Conservation (phyloP, 306 rosid species). For the Hippophae tibetana region DNA sequence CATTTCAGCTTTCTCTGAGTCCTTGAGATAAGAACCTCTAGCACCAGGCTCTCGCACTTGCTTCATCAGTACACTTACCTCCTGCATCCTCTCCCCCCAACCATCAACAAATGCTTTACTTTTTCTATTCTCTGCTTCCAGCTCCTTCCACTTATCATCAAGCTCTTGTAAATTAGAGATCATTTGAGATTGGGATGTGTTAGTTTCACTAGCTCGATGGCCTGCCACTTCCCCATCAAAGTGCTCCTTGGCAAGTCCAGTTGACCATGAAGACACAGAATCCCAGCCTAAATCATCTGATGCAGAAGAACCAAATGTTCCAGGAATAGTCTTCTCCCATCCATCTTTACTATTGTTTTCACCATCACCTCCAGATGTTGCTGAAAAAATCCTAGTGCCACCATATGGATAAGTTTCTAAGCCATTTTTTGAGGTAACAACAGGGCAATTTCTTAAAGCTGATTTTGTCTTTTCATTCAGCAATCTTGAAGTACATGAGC, state of each 20-base stretch:
- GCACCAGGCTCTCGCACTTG: conserved; percentile 86
- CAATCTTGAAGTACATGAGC: conserved; percentile 16
- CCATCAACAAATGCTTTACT: conserved; percentile 43
- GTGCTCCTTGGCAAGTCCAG: conserved; percentile 63
- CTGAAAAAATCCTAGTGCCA: conserved; percentile 23
- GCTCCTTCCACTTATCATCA: conserved; percentile 45
- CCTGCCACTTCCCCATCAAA: conserved; percentile 59
- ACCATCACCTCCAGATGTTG: conserved; percentile 28
- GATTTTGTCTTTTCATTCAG: conserved; percentile 18
- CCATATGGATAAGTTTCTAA: conserved; percentile 9
- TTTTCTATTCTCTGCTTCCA: conserved; percentile 42
- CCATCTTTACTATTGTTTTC: conserved; percentile 22
- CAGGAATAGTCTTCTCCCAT: conserved; percentile 26
- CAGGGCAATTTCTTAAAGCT: conserved; percentile 8
- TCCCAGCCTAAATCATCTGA: conserved; percentile 31
- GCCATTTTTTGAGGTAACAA: conserved; percentile 10
- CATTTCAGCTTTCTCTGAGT: conserved; percentile 79
- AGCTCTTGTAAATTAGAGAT: conserved; percentile 37
- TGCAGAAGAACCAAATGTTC: conserved; percentile 15
- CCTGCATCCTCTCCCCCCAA: conserved; percentile 47
- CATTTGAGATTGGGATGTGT: conserved; percentile 14
- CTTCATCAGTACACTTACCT: conserved; percentile 42
- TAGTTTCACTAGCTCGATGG: conserved; percentile 9
- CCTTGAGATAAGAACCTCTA: conserved; percentile 80
- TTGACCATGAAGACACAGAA: conserved; percentile 55